Conservation (phyloP, 768 basidiomycete genomes). For the Tulasnella calospora region DNA sequence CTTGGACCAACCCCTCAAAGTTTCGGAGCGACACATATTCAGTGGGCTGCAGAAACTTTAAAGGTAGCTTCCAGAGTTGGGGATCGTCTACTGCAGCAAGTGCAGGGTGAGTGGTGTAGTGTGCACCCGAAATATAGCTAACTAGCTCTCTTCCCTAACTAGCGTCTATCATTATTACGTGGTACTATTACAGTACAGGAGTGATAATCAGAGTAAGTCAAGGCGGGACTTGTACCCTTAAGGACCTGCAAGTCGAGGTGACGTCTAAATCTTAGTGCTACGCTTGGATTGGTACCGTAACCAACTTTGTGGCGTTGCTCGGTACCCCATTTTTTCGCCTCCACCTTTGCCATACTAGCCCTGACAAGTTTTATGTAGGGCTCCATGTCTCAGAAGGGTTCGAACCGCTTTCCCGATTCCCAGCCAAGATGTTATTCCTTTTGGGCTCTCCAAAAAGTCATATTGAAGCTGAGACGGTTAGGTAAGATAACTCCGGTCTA, state of each 20-base stretch:
- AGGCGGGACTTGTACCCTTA: no score
- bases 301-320: neutral
- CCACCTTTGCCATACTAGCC: neutral
- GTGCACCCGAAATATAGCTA: neutral
- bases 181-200: slow-evolving; percentile 16
- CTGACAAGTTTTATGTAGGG: neutral
- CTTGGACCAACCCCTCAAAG: neutral
- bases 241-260: neutral
- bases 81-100: neutral
- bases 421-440: neutral
- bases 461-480: neutral
- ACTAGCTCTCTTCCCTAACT: neutral
- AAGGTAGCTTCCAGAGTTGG: neutral
- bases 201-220: neutral
- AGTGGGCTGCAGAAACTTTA: neutral
- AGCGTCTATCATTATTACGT: neutral
- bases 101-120: slow-evolving; percentile 1
- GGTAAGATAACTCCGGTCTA: neutral
- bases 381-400: slow-evolving; percentile 4
- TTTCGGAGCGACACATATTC: slow-evolving; percentile 7
- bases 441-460: neutral
- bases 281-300: neutral
- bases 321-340: neutral
- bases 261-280: neutral
- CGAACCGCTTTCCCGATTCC: slow-evolving; percentile 12